Conservation (phyloP, 257 asterid genomes). For the Mentha longifolia region DNA sequence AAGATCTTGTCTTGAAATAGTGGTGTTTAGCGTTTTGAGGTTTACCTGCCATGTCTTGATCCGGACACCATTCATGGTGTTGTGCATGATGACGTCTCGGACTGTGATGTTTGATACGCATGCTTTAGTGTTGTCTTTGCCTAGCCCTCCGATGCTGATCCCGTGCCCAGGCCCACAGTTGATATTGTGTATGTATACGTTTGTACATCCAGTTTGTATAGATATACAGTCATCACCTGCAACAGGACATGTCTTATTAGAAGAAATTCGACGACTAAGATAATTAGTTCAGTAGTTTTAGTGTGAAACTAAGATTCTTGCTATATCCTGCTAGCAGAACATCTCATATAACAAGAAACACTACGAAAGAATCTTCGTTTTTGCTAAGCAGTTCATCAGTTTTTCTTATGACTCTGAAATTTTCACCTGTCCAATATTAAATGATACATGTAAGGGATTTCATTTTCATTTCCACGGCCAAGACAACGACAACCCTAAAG, state of each 20-base stretch:
- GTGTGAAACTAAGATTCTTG: background rate
- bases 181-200: constrained; percentile 69
- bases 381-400: no score
- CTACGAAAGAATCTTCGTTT: no score
- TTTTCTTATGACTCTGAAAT: constrained; percentile 11
- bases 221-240: constrained; percentile 97
- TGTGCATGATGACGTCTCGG: constrained; percentile 64
- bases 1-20: background rate
- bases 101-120: constrained; percentile 90
- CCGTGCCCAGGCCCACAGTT: constrained; percentile 97
- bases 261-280: background rate
- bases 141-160: constrained; percentile 95
- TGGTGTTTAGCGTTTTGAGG: background rate
- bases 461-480: background rate
- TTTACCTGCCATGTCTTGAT: constrained; percentile 93
- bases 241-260: constrained; percentile 9
- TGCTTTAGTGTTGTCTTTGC: constrained; percentile 82
- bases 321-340: background rate
- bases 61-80: constrained; percentile 86
- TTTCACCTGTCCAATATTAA: background rate
- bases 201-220: constrained; percentile 86
- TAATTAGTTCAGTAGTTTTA: background rate
- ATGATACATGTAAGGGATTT: background rate
- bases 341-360: constrained; percentile 12
- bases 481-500: constrained; percentile 37